A percentile compares a stretch with the other conserved stretches of the same genome.
phyloP scores from a whole-genome alignment of 2,329 filamentous ascomycete species.

The Cercospora beticola region DNA sequence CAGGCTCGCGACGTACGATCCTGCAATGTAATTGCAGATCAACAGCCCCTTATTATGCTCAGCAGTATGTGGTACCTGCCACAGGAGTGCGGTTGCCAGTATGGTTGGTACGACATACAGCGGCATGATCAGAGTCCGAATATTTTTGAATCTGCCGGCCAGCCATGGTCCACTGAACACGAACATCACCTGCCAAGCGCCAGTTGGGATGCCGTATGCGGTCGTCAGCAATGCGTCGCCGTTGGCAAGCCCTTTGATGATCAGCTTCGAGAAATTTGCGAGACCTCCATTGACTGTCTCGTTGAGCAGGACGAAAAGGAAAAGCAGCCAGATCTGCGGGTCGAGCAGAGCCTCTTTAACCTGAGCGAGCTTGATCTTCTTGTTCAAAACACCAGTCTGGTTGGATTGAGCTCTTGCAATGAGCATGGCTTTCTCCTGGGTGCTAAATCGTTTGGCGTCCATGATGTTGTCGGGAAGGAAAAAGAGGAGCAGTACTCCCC shows the following conservation, averaged over 20 bases:
- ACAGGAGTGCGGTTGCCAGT: constrained; percentile 51
- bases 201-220: constrained; percentile 55
- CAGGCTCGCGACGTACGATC: constrained; percentile 52
- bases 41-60: constrained; percentile 50
- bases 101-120: constrained; percentile 55
- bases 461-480: constrained; percentile 69
- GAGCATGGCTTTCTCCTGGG: constrained; percentile 53
- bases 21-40: constrained; percentile 54
- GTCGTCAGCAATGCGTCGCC: constrained; percentile 49
- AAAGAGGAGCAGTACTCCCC: constrained; percentile 60
- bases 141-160: constrained; percentile 53
- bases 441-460: constrained; percentile 66
- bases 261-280: constrained; percentile 57
- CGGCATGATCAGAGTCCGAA: constrained; percentile 54
- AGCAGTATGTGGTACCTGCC: constrained; percentile 46
- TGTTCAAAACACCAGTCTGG: constrained; percentile 48
- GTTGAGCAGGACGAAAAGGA: constrained; percentile 48
- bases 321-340: constrained; percentile 54
- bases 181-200: constrained; percentile 55
- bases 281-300: constrained; percentile 56
- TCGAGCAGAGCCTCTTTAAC: constrained; percentile 60
- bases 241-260: constrained; percentile 52
- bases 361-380: constrained; percentile 53
- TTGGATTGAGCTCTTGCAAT: constrained; percentile 47
- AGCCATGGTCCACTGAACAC: constrained; percentile 55